Evolutionary conservation across 192 early-diverging fungal genomes (phyloP).

Genomic region (Coemansia nantahalensis): DNA sequence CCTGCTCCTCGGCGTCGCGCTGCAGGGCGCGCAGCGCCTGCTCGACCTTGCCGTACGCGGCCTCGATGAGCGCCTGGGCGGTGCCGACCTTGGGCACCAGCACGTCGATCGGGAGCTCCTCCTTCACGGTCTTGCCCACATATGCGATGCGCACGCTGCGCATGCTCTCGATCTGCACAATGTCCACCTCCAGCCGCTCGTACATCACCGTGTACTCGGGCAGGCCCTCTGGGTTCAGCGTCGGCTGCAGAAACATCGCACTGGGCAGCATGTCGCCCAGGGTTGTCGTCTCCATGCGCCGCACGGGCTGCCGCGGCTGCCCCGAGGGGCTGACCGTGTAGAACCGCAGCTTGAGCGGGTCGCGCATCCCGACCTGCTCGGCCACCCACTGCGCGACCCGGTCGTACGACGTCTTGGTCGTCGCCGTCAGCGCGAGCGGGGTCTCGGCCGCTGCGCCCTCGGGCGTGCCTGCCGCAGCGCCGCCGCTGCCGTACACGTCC

Average conservation of each 20-base stretch:
- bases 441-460: neutral
- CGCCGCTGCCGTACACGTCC: neutral
- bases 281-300: conserved; percentile 47
- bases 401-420: conserved; percentile 31
- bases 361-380: conserved; percentile 34
- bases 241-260: conserved; percentile 16
- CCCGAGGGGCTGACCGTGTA: conserved; percentile 39
- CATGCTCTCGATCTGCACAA: conserved; percentile 83
- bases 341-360: conserved; percentile 74
- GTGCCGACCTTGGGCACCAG: conserved; percentile 63
- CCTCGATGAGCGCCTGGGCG: conserved; percentile 53
- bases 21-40: conserved; percentile 7
- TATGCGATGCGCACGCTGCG: conserved; percentile 65
- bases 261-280: conserved; percentile 58
- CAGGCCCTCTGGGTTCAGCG: conserved; percentile 10
- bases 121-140: conserved; percentile 63
- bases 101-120: conserved; percentile 68
- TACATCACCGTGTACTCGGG: conserved; percentile 63
- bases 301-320: conserved; percentile 46
- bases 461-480: conserved; percentile 16
- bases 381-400: conserved; percentile 65
- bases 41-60: conserved; percentile 54
- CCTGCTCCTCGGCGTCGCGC: conserved; percentile 11
- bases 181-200: conserved; percentile 78
- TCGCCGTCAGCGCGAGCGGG: conserved; percentile 6